Evolutionary conservation across 768 basidiomycete genomes (phyloP).

Genomic region (Serpula lacrymans): DNA sequence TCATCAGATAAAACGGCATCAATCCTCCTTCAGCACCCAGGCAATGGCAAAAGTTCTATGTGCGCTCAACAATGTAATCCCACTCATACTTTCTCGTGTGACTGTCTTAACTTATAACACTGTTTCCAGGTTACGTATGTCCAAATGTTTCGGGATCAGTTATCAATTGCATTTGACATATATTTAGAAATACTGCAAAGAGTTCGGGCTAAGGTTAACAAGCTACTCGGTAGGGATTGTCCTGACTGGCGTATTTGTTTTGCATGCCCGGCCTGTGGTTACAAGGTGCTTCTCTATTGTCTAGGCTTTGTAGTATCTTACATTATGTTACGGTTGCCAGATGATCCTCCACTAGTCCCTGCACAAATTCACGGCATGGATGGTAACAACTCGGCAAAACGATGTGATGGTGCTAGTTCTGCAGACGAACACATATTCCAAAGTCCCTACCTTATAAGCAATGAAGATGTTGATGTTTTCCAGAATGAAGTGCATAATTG

Average conservation of each 20-base stretch:
- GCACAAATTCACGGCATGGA: background rate
- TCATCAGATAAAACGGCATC: background rate
- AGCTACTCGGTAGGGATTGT: too few species aligned
- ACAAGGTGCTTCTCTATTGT: background rate
- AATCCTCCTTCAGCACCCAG: background rate
- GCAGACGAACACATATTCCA: background rate
- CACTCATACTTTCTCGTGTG: too few species aligned
- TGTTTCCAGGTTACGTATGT: too few species aligned
- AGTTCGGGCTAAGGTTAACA: too few species aligned
- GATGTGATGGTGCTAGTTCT: background rate
- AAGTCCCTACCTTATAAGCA: background rate
- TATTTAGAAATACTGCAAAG: too few species aligned
- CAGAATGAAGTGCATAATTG: background rate
- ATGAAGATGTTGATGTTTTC: background rate
- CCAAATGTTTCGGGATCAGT: too few species aligned
- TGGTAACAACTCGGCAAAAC: background rate
- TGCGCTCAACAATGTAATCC: too few species aligned
- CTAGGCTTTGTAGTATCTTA: background rate
- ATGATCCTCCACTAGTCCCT: background rate
- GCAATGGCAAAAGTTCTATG: too few species aligned
- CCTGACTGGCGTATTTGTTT: too few species aligned
- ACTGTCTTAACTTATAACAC: too few species aligned
- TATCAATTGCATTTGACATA: too few species aligned
- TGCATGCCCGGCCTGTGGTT: too few species aligned
- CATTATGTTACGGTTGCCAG: background rate